Conservation (phyloP, 2,329 filamentous ascomycete species). For the Xylaria sp. region DNA sequence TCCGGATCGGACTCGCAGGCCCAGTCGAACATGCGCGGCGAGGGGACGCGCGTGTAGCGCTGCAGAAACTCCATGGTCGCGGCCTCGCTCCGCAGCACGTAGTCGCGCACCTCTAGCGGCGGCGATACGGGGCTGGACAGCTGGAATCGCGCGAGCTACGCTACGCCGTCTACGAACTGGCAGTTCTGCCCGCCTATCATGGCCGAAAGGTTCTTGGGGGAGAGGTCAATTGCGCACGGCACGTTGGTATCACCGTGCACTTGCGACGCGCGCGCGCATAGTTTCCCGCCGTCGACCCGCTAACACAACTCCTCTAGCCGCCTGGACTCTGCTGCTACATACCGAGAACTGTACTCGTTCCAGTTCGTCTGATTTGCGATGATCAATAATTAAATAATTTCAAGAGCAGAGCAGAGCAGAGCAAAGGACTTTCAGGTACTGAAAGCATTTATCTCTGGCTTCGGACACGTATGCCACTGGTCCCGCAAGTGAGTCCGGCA, state of each 20-base stretch:
- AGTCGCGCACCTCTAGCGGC: conserved; percentile 32
- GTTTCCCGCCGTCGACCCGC: conserved; percentile 26
- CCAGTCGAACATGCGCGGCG: conserved; percentile 44
- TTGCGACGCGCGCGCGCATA: conserved; percentile 31
- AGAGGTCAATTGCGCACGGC: conserved; percentile 33
- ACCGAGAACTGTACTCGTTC: conserved; percentile 22
- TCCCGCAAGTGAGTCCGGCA: conserved; percentile 34
- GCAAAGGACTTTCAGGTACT: no score
- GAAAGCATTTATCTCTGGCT: conserved; percentile 22
- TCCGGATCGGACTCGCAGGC: conserved; percentile 39
- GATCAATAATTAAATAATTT: neutral
- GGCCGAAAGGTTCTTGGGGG: conserved; percentile 24
- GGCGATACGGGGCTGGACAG: conserved; percentile 30
- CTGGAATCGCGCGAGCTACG: conserved; percentile 38
- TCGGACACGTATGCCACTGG: conserved; percentile 31
- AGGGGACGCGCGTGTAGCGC: conserved; percentile 38
- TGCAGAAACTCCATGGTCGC: conserved; percentile 36
- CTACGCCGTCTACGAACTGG: conserved; percentile 37
- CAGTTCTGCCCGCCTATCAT: conserved; percentile 40
- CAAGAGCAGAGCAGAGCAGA: neutral
- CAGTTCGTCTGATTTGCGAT: conserved; percentile 22
- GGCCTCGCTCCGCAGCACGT: conserved; percentile 38
- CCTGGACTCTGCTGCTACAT: conserved; percentile 29
- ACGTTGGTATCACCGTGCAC: conserved; percentile 19
- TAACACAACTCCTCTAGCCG: conserved; percentile 27